Base-by-base conservation (phyloP, 495 filamentous ascomycete species). In the Talaromyces proteolyticus region DNA sequence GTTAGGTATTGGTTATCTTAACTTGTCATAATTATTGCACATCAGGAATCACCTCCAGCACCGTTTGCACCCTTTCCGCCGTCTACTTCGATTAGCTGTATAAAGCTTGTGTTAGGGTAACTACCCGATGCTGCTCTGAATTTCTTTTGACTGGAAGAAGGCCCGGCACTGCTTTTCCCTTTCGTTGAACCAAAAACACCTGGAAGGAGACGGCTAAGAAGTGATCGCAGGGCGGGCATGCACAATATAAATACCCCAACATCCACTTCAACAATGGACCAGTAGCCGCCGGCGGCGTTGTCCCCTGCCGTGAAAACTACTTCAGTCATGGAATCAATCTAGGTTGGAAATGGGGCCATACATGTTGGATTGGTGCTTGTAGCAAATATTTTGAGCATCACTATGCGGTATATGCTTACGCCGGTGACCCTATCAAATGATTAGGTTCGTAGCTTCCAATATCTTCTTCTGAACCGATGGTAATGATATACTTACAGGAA, bases 231-330 rank as follows among this genome's bases (percentile, higher is more conserved):
- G 38, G 67, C 67, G 3, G 69, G 69, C 22, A 73, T 70, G 23
- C 65, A 73, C 23, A 66, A 55, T 20, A 64, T 62, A 39, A 73
- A 56, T 42, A 73, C 67, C 39, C 64, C 69, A 48, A 73, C 52
- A 59, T 73, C 69, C 55, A 66, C 67, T 40, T 73, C 69, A 47
- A 73, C 67, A 17, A 65, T 63, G 23, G 69, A 73, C 69, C 69
- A 73, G 53, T 69, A 69, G 37, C 60, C 66, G 52, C 59, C 65
- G 52, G 68, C 67, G 24, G 59, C 69, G 54, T 65, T 69, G 29
- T 72, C 69, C 4, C 54, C 16, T 4, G 64, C 64, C 18, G 47
- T 56, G 40, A n/a, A n/a, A n/a, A n/a, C n/a, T n/a, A n/a, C n/a
- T n/a, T n/a, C n/a, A n/a, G n/a, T n/a, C n/a, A n/a, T n/a, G n/a